phyloP scores from a whole-genome alignment of 306 rosid genomes.

The Rubus parviflorus region DNA sequence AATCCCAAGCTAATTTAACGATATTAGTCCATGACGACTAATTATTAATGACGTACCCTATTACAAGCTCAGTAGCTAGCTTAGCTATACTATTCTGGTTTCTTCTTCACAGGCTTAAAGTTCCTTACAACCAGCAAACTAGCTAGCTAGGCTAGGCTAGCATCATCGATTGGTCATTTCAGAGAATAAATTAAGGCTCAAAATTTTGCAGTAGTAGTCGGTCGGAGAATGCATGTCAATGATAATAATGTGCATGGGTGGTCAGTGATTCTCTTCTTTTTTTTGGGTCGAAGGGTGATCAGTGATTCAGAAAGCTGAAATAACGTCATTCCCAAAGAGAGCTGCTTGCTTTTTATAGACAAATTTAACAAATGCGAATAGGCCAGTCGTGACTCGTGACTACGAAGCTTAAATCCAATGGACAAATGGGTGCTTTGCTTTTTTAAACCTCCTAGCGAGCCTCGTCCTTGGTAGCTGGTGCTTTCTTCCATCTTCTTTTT shows the following conservation, averaged over 20 bases:
- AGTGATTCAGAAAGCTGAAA: slow-evolving; percentile 21
- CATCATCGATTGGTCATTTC: slow-evolving; percentile 33
- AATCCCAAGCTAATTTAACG: neutral
- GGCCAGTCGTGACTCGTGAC: neutral
- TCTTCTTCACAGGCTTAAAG: neutral
- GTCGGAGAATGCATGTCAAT: slow-evolving; percentile 9
- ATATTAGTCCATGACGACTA: neutral
- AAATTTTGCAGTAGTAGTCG: neutral
- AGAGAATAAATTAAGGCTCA: slow-evolving; percentile 24
- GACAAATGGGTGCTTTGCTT: neutral
- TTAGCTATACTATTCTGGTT: neutral
- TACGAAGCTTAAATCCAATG: slow-evolving; percentile 1
- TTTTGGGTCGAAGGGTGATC: neutral
- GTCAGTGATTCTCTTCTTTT: neutral
- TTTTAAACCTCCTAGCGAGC: neutral
- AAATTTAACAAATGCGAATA: neutral
- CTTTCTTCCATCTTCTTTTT: neutral
- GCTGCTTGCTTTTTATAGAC: slow-evolving; percentile 18
- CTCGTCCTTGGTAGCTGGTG: neutral
- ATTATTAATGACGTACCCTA: neutral
- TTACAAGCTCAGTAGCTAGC: neutral
- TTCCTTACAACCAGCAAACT: slow-evolving; percentile 6
- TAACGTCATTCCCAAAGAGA: slow-evolving; percentile 20
- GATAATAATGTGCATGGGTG: neutral
- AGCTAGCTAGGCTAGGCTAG: neutral